Percentiles rank a stretch among this genome's conserved stretches.
Evolutionary conservation across 805 yeast genomes (phyloP).

Genomic region (Suhomyces faveliae): DNA sequence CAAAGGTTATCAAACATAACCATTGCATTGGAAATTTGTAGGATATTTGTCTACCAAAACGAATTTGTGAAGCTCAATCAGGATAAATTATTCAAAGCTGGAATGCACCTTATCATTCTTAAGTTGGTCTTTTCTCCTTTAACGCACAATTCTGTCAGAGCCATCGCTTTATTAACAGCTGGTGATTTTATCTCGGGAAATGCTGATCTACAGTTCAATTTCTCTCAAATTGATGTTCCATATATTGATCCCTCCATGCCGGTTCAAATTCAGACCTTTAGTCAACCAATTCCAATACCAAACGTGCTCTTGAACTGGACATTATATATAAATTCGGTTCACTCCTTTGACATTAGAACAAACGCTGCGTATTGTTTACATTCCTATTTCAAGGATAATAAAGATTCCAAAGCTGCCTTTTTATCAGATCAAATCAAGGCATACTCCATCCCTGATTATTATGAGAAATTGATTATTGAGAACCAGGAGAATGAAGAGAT

Average conservation of each 20-base stretch:
- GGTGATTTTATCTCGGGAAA: slow-evolving; percentile 76
- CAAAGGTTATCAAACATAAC: slow-evolving; percentile 68
- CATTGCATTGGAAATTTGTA: slow-evolving; percentile 68
- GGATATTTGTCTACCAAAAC: slow-evolving; percentile 73
- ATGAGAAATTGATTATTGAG: slow-evolving; percentile 1
- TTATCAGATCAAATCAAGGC: slow-evolving; percentile 61
- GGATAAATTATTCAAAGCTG: slow-evolving; percentile 53
- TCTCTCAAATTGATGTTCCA: slow-evolving; percentile 87
- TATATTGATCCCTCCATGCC: slow-evolving; percentile 75
- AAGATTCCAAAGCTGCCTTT: slow-evolving; percentile 59
- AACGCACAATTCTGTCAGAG: slow-evolving; percentile 65
- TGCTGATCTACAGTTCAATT: slow-evolving; percentile 61
- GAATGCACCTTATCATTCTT: slow-evolving; percentile 63
- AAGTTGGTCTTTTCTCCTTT: slow-evolving; percentile 66
- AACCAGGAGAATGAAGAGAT: slow-evolving; percentile 11
- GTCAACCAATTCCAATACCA: slow-evolving; percentile 59
- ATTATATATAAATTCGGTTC: slow-evolving; percentile 74
- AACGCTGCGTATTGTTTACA: slow-evolving; percentile 67
- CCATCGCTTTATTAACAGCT: slow-evolving; percentile 66
- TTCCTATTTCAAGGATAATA: slow-evolving; percentile 66
- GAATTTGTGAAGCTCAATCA: slow-evolving; percentile 65
- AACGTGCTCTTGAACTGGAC: slow-evolving; percentile 82
- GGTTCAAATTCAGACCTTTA: slow-evolving; percentile 34
- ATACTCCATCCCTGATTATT: slow-evolving; percentile 27
- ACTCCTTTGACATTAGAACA: slow-evolving; percentile 75